Evolutionary conservation across 345 rosid species (phyloP), one percentile per base, ranked within the genome.

Genomic region (Raphanus raphanistrum): DNA sequence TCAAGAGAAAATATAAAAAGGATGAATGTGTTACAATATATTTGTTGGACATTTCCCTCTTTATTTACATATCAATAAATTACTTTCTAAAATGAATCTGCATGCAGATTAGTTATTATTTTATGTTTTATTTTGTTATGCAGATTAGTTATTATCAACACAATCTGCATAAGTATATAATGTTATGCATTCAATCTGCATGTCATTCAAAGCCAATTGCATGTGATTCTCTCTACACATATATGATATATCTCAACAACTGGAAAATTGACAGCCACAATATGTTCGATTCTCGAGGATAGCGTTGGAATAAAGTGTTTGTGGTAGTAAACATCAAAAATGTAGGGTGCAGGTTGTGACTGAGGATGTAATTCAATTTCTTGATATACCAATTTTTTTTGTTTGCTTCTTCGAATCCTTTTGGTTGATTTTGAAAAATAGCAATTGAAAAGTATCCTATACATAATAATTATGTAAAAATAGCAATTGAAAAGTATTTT

Each of bases 221-320:
- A 21, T 21, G 21, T 21, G 21, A 32, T 50, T 31, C 43, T 54
- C 73, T 55, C 48, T 17, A 69, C 11, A 11, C 73, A 69, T 52
- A 31, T 6, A 52, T 1, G 21, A 21, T 21, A 21, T 21, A 21
- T 54, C 26, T 54, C 5, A 17, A 62, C 45, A 8, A 7, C 9
- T 16, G 12, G 15, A 54, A 16, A 16, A 15, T 29, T 29, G 43
- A 5, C 43, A n/a, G 8, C 45, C 45, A 48, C 7, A 31, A 32
- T 29, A 48, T 48, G 48, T 73, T 63, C 25, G 50, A 48, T 72
- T 72, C 69, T 45, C 8, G 48, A 72, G 1, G 35, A 32, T 72
- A 31, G 33, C 48, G 43, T 62, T 11, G 25, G 69, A 72, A 17
- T n/a, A 26, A 62, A 17, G 71, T 54, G 55, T 9, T 65, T 63